Evolutionary conservation across 2,329 filamentous ascomycete species (phyloP).

Genomic region (Diplodia mutila): DNA sequence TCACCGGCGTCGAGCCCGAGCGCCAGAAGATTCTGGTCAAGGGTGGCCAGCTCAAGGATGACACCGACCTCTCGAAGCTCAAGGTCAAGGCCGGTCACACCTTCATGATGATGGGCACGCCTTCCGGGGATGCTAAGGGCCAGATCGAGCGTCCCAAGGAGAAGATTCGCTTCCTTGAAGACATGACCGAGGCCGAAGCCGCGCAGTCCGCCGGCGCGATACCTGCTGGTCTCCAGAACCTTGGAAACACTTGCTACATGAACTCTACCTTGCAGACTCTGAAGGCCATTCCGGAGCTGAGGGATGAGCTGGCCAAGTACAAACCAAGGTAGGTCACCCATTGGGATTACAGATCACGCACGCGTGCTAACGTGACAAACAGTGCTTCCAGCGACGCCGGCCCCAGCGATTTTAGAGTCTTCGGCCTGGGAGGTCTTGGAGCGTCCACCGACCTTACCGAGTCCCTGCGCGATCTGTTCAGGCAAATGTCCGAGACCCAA

Average conservation of each 20-base stretch:
- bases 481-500: slow-evolving; percentile 86
- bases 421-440: slow-evolving; percentile 62
- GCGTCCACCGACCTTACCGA: slow-evolving; percentile 72
- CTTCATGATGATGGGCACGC: slow-evolving; percentile 97
- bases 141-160: slow-evolving; percentile 75
- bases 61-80: slow-evolving; percentile 81
- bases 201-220: slow-evolving; percentile 81
- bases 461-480: slow-evolving; percentile 81
- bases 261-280: slow-evolving; percentile 96
- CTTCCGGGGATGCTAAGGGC: slow-evolving; percentile 65
- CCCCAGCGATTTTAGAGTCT: slow-evolving; percentile 47
- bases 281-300: slow-evolving; percentile 86
- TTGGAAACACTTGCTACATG: slow-evolving; percentile 98
- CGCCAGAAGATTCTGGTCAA: slow-evolving; percentile 96
- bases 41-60: slow-evolving; percentile 93
- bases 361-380: background rate
- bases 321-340: slow-evolving; percentile 42
- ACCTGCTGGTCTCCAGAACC: slow-evolving; percentile 85
- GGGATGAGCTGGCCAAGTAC: slow-evolving; percentile 73
- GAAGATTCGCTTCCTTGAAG: slow-evolving; percentile 85
- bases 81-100: slow-evolving; percentile 82
- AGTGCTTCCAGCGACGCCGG: slow-evolving; percentile 36
- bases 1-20: slow-evolving; percentile 94
- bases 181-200: slow-evolving; percentile 94
- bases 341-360: background rate